Evolutionary conservation across 208 protist species (phyloP), one percentile per base, ranked within the genome.

Genomic region (Leishmania arabica): DNA sequence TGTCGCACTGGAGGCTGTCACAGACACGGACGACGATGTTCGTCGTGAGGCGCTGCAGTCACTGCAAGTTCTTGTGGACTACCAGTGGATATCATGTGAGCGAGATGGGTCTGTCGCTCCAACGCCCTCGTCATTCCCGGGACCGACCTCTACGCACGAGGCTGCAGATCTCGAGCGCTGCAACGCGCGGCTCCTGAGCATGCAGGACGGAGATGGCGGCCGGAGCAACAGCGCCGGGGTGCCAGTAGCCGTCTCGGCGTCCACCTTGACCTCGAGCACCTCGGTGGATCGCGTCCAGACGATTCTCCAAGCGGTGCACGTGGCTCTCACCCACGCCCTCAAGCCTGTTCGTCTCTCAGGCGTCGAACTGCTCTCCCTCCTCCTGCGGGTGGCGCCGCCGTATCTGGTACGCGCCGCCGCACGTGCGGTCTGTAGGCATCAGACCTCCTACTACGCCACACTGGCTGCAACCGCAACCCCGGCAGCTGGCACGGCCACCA

Each of bases 301-400:
- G 24, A 76, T 89, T 47, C 70, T 96, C 31, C 87, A 91, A 40
- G 75, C 88, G 40, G 82, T 94, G 11, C 86, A 95, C 81, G 83
- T 96, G 7, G 78, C 88, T 47, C 80, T 96, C 37, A 96, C 93
- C 17, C 93, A 96, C 74, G 93, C 91, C 24, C 81, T 96, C 82
- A 74, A 85, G 56, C 74, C 86, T 3, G 93, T 96, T 40, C 91
- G 91, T 21, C 71, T 89, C 53, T 75, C 82, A 21, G 93, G 88
- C 19, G 85, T 95, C 24, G 88, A 94, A 84, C 82, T 96, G 56
- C 79, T 95, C 68, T 72, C 84, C 49, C 68, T 91, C 17, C 71
- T 94, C 8, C 78, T 96, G 49, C 74, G 60, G 24, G 68, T 85
- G 37, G 71, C 80, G 47, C 81, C 81, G 49, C 75, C 83, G 7